Evolutionary conservation across 805 yeast genomes (phyloP), one percentile per base, ranked within the genome.

Genomic region (Blastobotrys attinorum): DNA sequence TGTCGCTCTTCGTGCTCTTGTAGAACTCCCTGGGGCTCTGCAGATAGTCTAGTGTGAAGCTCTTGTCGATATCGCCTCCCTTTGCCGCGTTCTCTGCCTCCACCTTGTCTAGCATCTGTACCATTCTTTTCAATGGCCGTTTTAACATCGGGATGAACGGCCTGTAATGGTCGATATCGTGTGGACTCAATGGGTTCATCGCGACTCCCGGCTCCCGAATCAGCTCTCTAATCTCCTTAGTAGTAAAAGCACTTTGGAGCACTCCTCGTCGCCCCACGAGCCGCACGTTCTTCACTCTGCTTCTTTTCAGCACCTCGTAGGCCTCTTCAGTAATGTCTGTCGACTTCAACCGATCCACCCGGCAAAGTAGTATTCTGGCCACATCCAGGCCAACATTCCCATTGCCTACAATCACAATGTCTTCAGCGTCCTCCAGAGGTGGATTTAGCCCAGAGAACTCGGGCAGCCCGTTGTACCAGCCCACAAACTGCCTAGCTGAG

Each of bases 301-400:
- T 76, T 4, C 58, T 56, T 31, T 62, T 56, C 40, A 92, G 64
- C n/a, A 62, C 60, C 2, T 68, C 65, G 7, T 81, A 61, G 0
- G 96, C 95, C 27, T 65, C 60, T 2, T 65, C 59, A 0, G 84
- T 67, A 16, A 92, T 81, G 62, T 92, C 98, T 0, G 96, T 90
- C 0, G 63, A 52, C 1, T 65, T 46, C 77, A 95, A 79, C 43
- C 76, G 72, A 1, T 65, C 66, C 1, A 69, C 62, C 0, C 81
- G 75, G 3, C 81, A 79, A 44, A 89, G 61, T 27, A 92, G 65
- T 1, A 92, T 70, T 43, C 98, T 68, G 1, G 96, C 87, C 3
- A 92, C 77, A 60, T 92, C 98, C 47, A 92, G 65, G 0, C 97
- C 96, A 15, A 92, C 98, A 59, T 92, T 92, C 37, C 98, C 98